Percentiles rank a stretch among this genome's conserved stretches.
phyloP scores from a whole-genome alignment of 1,284 basidiomycete species.

The Cryptococcus sp. region DNA sequence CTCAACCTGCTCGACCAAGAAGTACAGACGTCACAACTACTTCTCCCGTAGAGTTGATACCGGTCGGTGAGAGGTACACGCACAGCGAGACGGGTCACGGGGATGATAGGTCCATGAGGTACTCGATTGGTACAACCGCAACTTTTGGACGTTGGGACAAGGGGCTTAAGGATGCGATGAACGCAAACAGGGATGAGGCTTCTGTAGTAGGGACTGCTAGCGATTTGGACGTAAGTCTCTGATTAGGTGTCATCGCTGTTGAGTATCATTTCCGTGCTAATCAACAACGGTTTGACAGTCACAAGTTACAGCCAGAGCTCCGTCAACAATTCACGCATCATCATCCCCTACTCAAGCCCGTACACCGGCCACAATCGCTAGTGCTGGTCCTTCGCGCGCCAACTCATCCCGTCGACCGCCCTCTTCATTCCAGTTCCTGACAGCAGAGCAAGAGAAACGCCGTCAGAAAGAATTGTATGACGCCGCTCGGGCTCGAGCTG shows the following conservation, averaged over 20 bases:
- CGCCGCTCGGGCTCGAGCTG: constrained; percentile 64
- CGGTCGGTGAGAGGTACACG: constrained; percentile 6
- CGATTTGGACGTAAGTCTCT: constrained; percentile 4
- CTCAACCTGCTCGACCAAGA: constrained; percentile 11
- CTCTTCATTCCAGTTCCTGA: constrained; percentile 24
- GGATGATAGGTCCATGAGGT: constrained; percentile 18
- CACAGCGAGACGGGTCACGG: constrained; percentile 31
- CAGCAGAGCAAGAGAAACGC: constrained; percentile 47
- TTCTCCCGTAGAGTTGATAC: constrained; percentile 2
- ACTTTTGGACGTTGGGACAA: constrained; percentile 41
- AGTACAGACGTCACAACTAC: constrained; percentile 9
- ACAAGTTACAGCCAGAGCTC: neutral
- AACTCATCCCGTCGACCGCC: constrained; percentile 14
- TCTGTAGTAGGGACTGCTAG: neutral
- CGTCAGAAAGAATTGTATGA: constrained; percentile 60
- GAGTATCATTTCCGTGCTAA: neutral
- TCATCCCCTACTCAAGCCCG: constrained; percentile 4
- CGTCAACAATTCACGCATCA: constrained; percentile 5
- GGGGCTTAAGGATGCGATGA: constrained; percentile 5
- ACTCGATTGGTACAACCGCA: constrained; percentile 29
- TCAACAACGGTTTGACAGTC: too few relatives aligned
- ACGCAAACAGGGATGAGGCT: neutral
- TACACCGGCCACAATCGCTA: neutral
- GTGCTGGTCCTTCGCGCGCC: neutral
- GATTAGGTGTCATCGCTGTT: too few relatives aligned